A percentile compares a stretch with the other conserved stretches of the same genome.
These are phyloP conservation scores for Saururus chinensis DNA, from an alignment of 164 flowering plant species.

Conservation along the genomic window DNA sequence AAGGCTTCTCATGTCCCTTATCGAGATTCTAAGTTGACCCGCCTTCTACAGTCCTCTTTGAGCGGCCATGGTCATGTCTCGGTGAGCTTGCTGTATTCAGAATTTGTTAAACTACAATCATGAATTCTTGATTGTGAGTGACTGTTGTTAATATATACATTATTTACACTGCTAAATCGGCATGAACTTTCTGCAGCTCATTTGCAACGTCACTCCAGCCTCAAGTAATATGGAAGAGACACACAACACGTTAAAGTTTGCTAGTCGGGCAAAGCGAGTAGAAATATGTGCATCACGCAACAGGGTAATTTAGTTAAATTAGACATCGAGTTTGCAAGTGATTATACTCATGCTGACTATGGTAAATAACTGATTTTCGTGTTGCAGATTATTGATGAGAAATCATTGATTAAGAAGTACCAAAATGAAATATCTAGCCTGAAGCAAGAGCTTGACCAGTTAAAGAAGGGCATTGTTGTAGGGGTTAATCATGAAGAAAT, in stretches of 20 bases:
- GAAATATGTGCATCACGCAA: slow-evolving; percentile 96
- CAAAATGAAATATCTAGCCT: slow-evolving; percentile 85
- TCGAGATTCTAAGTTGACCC: slow-evolving; percentile 98
- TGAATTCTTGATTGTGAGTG: background rate
- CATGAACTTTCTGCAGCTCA: slow-evolving; percentile 48
- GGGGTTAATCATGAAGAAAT: slow-evolving; percentile 86
- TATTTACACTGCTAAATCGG: background rate
- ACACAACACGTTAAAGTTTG: slow-evolving; percentile 96
- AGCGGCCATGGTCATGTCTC: slow-evolving; percentile 99
- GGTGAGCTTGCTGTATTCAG: slow-evolving; percentile 34
- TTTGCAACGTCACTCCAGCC: slow-evolving; percentile 98
- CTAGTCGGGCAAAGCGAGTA: slow-evolving; percentile 91
- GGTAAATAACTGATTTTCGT: background rate
- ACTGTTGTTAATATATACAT: background rate
- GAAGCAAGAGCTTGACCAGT: slow-evolving; percentile 82
- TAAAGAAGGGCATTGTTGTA: slow-evolving; percentile 72
- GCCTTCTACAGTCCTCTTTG: slow-evolving; percentile 91
- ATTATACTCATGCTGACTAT: background rate
- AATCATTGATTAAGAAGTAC: slow-evolving; percentile 94
- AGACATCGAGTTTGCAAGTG: background rate
- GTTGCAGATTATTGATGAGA: slow-evolving; percentile 92
- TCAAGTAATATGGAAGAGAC: slow-evolving; percentile 97
- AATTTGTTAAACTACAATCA: background rate
- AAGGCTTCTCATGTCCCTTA: slow-evolving; percentile 96
- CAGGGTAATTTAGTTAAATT: slow-evolving; percentile 39